These are phyloP conservation scores for Corymbia citriodora DNA, from an alignment of 441 rosid genomes.

Conservation along the genomic window DNA sequence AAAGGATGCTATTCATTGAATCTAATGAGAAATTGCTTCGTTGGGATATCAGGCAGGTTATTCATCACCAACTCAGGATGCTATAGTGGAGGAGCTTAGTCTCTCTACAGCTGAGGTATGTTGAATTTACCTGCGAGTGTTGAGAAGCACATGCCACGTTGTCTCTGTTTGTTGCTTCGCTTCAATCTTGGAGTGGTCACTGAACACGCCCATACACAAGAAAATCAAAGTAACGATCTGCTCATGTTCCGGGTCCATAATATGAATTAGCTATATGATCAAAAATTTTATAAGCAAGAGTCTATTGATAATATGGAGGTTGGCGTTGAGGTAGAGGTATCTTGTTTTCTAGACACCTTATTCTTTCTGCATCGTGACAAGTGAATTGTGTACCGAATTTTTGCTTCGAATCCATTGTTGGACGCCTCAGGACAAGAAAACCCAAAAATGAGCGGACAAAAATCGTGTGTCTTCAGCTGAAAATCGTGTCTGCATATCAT, in stretches of 20 bases:
- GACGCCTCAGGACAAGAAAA: not conserved
- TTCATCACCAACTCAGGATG: conserved; percentile 82
- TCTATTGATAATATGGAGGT: not conserved
- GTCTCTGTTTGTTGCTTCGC: not conserved
- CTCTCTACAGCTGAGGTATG: conserved; percentile 67
- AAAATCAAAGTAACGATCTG: not conserved
- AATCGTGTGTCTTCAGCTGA: not conserved
- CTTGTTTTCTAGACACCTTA: not conserved
- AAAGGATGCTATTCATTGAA: not conserved
- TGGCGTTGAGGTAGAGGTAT: not conserved
- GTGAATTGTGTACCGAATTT: not conserved
- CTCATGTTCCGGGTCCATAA: not conserved
- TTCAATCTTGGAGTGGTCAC: not conserved
- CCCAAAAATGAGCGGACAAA: not conserved
- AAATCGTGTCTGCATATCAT: not conserved
- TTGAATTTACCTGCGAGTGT: not conserved
- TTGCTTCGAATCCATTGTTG: not conserved
- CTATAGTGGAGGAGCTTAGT: conserved; percentile 60
- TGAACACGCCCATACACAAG: not conserved
- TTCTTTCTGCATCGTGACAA: not conserved
- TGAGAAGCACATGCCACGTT: not conserved
- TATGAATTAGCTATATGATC: not conserved
- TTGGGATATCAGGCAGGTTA: conserved; percentile 73
- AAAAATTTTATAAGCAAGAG: not conserved
- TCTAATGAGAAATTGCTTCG: not conserved